phyloP scores from a whole-genome alignment of 768 basidiomycete genomes.

The Rhizopogon rudus region DNA sequence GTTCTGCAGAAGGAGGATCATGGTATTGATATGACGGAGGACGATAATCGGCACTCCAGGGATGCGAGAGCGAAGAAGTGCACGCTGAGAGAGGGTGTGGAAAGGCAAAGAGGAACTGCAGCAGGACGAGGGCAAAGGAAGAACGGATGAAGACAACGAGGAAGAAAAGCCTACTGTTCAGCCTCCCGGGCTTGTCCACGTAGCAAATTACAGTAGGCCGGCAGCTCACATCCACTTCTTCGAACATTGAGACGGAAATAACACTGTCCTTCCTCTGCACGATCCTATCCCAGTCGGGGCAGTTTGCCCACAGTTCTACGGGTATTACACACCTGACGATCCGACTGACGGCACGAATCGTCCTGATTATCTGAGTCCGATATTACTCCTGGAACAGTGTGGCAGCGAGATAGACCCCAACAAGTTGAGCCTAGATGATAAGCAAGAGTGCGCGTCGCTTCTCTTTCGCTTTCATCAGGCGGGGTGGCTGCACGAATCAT shows the following conservation, averaged over 20 bases:
- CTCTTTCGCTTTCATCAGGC: conserved; percentile 36
- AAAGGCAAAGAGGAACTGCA: not conserved
- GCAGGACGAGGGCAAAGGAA: not conserved
- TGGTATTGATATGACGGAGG: too few species aligned
- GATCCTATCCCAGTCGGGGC: conserved; percentile 44
- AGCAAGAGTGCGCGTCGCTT: conserved; percentile 31
- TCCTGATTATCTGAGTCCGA: conserved; percentile 28
- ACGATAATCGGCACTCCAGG: too few species aligned
- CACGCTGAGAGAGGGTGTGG: not conserved
- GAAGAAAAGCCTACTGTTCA: not conserved
- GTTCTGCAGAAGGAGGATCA: too few species aligned
- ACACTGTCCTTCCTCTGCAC: conserved; percentile 21
- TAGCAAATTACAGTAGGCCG: not conserved
- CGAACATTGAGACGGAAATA: conserved; percentile 21
- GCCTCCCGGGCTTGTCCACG: not conserved
- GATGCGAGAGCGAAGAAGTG: too few species aligned
- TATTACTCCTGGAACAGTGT: conserved; percentile 46
- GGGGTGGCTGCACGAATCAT: conserved; percentile 36
- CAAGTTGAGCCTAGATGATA: conserved; percentile 30
- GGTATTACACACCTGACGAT: conserved; percentile 41
- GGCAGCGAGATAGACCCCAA: conserved; percentile 29
- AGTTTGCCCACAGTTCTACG: conserved; percentile 60
- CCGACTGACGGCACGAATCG: conserved; percentile 11
- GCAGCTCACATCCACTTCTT: conserved; percentile 18
- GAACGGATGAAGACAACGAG: not conserved